Evolutionary conservation across 2,329 filamentous ascomycete genomes (phyloP).

Genomic region (Xylariaceae sp.): DNA sequence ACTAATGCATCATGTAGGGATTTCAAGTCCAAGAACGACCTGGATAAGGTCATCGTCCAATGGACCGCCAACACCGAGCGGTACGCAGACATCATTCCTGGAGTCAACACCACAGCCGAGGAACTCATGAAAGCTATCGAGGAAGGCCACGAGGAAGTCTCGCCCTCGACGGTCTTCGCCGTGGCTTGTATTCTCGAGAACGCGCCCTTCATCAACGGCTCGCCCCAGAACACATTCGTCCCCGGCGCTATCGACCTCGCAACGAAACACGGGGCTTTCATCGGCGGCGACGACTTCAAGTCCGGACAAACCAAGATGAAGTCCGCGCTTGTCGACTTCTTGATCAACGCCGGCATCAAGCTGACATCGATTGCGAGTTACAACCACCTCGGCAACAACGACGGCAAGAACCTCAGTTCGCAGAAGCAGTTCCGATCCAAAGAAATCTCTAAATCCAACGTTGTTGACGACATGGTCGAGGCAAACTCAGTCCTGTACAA

Average conservation of each 20-base stretch:
- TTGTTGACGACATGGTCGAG: slow-evolving; percentile 99
- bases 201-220: slow-evolving; percentile 96
- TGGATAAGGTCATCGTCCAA: slow-evolving; percentile 95
- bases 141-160: slow-evolving; percentile 81
- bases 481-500: slow-evolving; percentile 90
- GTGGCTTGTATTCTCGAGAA: slow-evolving; percentile 89
- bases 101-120: slow-evolving; percentile 94
- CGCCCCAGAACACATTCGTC: slow-evolving; percentile 98
- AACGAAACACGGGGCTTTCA: slow-evolving; percentile 80
- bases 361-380: slow-evolving; percentile 97
- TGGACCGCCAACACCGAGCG: slow-evolving; percentile 99
- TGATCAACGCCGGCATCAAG: slow-evolving; percentile 98
- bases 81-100: slow-evolving; percentile 80
- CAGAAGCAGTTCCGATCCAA: slow-evolving; percentile 99
- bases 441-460: slow-evolving; percentile 99
- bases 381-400: slow-evolving; percentile 99
- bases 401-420: slow-evolving; percentile 96
- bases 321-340: slow-evolving; percentile 94
- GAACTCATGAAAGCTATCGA: slow-evolving; percentile 88
- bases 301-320: slow-evolving; percentile 99
- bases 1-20: slow-evolving; percentile 47
- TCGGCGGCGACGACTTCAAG: slow-evolving; percentile 99
- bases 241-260: slow-evolving; percentile 87
- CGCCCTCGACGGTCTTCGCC: slow-evolving; percentile 92
- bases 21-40: slow-evolving; percentile 79